Percentiles rank a stretch among this genome's conserved stretches.
phyloP scores from a whole-genome alignment of 2,329 filamentous ascomycete genomes.

The Zalaria obscura region DNA sequence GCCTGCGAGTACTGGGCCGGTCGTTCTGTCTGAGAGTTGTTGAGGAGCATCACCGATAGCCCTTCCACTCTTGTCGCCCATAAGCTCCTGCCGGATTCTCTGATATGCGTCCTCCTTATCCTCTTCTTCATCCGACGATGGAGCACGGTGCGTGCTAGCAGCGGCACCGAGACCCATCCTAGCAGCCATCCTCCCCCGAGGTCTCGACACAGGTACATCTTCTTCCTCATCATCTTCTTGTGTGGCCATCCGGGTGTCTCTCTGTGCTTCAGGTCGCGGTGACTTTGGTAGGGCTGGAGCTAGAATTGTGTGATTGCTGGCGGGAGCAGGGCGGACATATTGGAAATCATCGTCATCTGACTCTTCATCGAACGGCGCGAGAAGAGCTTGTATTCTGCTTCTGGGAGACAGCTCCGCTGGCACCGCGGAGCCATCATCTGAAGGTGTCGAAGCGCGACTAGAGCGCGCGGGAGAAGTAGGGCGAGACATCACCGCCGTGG shows the following conservation, averaged over 20 bases:
- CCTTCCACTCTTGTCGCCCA: constrained; percentile 15
- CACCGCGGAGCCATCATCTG: constrained; percentile 1
- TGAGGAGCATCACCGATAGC: neutral
- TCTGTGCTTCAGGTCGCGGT: neutral
- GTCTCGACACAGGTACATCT: constrained; percentile 21
- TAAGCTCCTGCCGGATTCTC: constrained; percentile 30
- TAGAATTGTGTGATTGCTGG: neutral
- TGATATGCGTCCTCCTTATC: constrained; percentile 24
- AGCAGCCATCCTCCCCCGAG: constrained; percentile 50
- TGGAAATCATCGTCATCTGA: constrained; percentile 17
- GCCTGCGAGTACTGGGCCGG: neutral
- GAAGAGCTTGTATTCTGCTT: constrained; percentile 34
- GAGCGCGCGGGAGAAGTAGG: constrained; percentile 5
- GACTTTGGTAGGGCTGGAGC: neutral
- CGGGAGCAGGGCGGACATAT: neutral
- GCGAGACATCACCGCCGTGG: constrained; percentile 2
- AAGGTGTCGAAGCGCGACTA: constrained; percentile 6
- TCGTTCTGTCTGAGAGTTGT: neutral
- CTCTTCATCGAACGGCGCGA: constrained; percentile 30
- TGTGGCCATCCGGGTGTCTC: constrained; percentile 6
- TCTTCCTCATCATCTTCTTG: constrained; percentile 25
- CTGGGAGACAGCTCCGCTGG: constrained; percentile 23
- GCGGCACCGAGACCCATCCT: constrained; percentile 37
- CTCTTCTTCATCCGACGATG: constrained; percentile 11
- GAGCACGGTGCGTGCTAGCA: constrained; percentile 9